Conservation (phyloP, 495 filamentous ascomycete genomes). For the Beverwykella pulmonaria region DNA sequence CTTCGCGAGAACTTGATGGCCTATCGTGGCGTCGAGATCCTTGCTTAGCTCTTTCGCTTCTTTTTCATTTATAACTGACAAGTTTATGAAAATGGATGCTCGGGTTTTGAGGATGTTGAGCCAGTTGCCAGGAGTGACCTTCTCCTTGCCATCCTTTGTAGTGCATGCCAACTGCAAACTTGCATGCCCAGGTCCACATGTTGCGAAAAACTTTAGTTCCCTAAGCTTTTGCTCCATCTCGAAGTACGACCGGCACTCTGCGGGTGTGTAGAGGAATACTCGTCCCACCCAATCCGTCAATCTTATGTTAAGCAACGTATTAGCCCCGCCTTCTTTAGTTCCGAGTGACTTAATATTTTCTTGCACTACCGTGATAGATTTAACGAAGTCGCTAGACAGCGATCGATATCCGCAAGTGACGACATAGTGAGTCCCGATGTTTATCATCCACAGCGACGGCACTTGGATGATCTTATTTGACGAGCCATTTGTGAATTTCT, state of each 20-base stretch:
- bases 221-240: conserved; percentile 32
- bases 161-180: conserved; percentile 10
- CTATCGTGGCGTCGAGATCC: neutral
- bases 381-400: conserved; percentile 17
- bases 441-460: conserved; percentile 30
- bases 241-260: conserved; percentile 28
- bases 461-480: conserved; percentile 26
- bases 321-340: neutral
- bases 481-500: conserved; percentile 12
- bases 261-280: conserved; percentile 18
- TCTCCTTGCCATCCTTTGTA: neutral
- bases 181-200: neutral
- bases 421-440: conserved; percentile 16
- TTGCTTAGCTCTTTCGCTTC: neutral
- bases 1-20: neutral
- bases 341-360: conserved; percentile 17
- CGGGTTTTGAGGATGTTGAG: conserved; percentile 6
- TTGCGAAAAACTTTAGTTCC: conserved; percentile 9
- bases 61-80: neutral
- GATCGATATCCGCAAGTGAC: conserved; percentile 28
- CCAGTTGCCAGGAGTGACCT: conserved; percentile 27
- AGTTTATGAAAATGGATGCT: conserved; percentile 21
- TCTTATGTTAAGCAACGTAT: conserved; percentile 8
- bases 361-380: conserved; percentile 26
- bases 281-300: conserved; percentile 28